These are phyloP conservation scores for Paecilomyces formosus DNA, from an alignment of 2,329 filamentous ascomycete species.

Conservation along the genomic window DNA sequence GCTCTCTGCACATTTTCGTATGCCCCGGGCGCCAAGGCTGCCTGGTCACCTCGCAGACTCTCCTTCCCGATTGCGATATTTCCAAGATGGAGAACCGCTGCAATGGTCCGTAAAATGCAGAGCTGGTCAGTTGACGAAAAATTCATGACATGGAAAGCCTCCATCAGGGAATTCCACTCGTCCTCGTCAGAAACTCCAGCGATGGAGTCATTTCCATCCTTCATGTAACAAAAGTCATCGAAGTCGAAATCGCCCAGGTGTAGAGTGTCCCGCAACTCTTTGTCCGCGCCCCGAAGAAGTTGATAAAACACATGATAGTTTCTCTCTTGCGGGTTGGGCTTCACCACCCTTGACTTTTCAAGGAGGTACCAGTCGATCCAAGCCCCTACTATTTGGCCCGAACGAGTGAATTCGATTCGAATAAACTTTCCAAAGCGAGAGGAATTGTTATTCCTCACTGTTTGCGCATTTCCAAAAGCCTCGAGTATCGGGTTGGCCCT, in stretches of 20 bases:
- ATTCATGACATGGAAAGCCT: slow-evolving; percentile 91
- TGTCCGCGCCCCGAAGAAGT: slow-evolving; percentile 74
- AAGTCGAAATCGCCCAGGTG: slow-evolving; percentile 67
- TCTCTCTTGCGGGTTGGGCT: slow-evolving; percentile 76
- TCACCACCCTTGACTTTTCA: slow-evolving; percentile 95
- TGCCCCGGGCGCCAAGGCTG: slow-evolving; percentile 68
- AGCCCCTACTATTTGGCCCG: slow-evolving; percentile 85
- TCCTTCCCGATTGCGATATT: slow-evolving; percentile 88
- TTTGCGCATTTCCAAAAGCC: slow-evolving; percentile 96
- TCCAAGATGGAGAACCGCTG: slow-evolving; percentile 85
- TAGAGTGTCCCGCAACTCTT: slow-evolving; percentile 65
- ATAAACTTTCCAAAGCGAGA: slow-evolving; percentile 99
- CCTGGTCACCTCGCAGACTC: slow-evolving; percentile 84
- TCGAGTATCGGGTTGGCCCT: slow-evolving; percentile 95
- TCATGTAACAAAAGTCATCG: slow-evolving; percentile 86
- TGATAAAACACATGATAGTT: slow-evolving; percentile 99
- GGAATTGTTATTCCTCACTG: slow-evolving; percentile 95
- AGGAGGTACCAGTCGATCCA: slow-evolving; percentile 98
- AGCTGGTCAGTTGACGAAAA: slow-evolving; percentile 79
- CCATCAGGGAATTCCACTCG: slow-evolving; percentile 84
- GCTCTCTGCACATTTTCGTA: slow-evolving; percentile 69
- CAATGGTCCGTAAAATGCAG: slow-evolving; percentile 77
- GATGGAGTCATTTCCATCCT: slow-evolving; percentile 85
- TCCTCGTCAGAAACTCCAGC: slow-evolving; percentile 80
- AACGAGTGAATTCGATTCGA: slow-evolving; percentile 83